phyloP scores from a whole-genome alignment of 805 yeast species.

The Metschnikowia picachoensis region DNA sequence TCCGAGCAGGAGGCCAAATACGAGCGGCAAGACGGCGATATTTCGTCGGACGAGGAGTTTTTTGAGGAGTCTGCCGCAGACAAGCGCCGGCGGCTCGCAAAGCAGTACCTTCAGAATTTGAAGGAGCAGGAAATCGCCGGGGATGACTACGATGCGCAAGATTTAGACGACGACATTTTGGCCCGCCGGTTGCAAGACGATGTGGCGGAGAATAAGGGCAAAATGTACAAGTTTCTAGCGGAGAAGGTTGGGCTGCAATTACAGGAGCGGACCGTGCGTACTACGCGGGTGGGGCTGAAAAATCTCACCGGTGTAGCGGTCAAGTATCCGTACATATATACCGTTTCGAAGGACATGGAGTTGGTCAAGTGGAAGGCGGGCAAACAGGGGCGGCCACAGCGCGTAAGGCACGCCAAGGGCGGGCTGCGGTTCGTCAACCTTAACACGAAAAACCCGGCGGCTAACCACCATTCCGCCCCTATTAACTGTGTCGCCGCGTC shows the following conservation, averaged over 20 bases:
- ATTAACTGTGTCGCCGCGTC: conserved; percentile 77
- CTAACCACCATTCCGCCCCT: conserved; percentile 73
- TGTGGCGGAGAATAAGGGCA: conserved; percentile 87
- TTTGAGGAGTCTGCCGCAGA: conserved; percentile 83
- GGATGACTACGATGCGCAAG: conserved; percentile 80
- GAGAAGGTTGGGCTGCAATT: conserved; percentile 42
- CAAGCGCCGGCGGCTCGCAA: conserved; percentile 89
- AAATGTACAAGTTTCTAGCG: conserved; percentile 65
- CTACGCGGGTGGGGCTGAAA: conserved; percentile 59
- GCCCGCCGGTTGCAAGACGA: conserved; percentile 78
- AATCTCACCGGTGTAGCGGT: conserved; percentile 55
- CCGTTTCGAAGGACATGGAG: conserved; percentile 78
- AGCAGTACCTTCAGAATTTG: conserved; percentile 81
- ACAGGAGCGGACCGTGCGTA: conserved; percentile 30
- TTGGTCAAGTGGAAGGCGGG: conserved; percentile 75
- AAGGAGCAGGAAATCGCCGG: conserved; percentile 49
- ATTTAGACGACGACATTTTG: conserved; percentile 82
- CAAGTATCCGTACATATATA: conserved; percentile 60
- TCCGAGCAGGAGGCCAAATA: conserved; percentile 5
- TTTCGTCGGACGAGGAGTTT: conserved; percentile 69
- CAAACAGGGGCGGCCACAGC: conserved; percentile 47
- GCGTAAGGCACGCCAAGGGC: conserved; percentile 62
- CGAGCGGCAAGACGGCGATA: conserved; percentile 21
- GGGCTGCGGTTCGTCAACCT: conserved; percentile 44
- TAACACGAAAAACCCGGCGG: conserved; percentile 44